Base-by-base conservation (phyloP, 306 rosid species). In the Lupinus albus region DNA sequence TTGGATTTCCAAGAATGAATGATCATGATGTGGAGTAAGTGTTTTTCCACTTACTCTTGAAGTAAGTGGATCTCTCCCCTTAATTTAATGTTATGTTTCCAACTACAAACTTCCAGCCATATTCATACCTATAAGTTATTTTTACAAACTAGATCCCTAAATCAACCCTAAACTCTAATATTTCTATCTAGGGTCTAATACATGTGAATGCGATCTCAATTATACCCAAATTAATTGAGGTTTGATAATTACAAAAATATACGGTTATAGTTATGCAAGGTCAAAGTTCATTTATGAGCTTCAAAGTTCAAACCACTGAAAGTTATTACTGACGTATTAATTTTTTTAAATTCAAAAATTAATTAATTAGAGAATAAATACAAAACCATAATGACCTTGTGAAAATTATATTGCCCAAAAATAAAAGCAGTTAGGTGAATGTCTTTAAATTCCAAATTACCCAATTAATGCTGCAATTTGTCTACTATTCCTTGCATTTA, bases 401-500 rank as follows among this genome's bases (percentile, higher is more conserved):
- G 49, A 51, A 50, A 68, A 20, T 20, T 20, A 20, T 20, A 20
- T 20, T 20, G 1, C 25, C 25, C 25, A 1, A n/a, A 20, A 20
- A 20, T 20, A 2, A 20, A 20, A 54, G 53, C 15, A 54, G 30
- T 53, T 54, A 39, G 54, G 54, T 36, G 13, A 68, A 21, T 20
- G 73, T 38, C 35, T 42, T 14, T 56, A 3, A 42, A 28, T 42
- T 69, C 32, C 30, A 69, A 69, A 44, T 56, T 48, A 14, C 15
- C 38, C 57, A 55, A 44, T 69, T 44, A 44, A 14, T 11, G 46
- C 1, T 25, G 8, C 17, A 69, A 20, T 25, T 13, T 70, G 33
- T 20, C 68, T 35, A 48, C 48, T 30, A 71, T 57, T 50, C 61
- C 44, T 21, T 33, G 74, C 86, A 81, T 69, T 84, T 9, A 84